These are phyloP conservation scores for Tetratostichococcus sp. DNA, from an alignment of 139 green algal genomes.

Conservation along the genomic window DNA sequence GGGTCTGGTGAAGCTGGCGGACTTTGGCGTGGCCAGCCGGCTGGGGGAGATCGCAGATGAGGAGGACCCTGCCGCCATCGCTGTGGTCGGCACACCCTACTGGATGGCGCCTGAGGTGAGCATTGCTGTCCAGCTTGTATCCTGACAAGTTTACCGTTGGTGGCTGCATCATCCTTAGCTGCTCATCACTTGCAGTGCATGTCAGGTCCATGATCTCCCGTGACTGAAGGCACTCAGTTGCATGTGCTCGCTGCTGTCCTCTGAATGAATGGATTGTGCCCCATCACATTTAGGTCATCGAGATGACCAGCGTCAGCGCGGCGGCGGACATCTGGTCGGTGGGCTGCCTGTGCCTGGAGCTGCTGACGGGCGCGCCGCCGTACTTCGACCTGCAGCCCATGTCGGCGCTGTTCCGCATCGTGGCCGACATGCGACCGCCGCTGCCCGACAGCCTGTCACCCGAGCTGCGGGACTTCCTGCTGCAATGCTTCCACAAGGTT, in stretches of 20 bases:
- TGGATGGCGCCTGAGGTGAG: slow-evolving; percentile 94
- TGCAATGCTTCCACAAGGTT: slow-evolving; percentile 89
- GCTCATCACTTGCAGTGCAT: too few species aligned
- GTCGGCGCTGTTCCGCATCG: slow-evolving; percentile 92
- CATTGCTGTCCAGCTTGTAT: too few species aligned
- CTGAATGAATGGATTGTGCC: too few species aligned
- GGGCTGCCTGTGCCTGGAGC: slow-evolving; percentile 91
- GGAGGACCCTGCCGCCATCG: slow-evolving; percentile 9
- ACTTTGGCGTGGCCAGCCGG: slow-evolving; percentile 95
- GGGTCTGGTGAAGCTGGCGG: slow-evolving; percentile 93
- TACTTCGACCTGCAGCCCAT: slow-evolving; percentile 95
- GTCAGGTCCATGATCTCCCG: too few species aligned
- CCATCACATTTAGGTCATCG: slow-evolving; percentile 89
- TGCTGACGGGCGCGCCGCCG: slow-evolving; percentile 88
- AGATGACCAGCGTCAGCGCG: slow-evolving; percentile 84
- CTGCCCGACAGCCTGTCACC: slow-evolving; percentile 50
- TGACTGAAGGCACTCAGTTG: too few species aligned
- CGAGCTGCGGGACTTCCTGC: slow-evolving; percentile 82
- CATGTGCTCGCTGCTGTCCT: too few species aligned
- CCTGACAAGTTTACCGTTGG: too few species aligned
- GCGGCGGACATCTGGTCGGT: slow-evolving; percentile 94
- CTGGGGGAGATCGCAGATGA: slow-evolving; percentile 47
- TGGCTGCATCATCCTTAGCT: too few species aligned
- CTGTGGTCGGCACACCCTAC: slow-evolving; percentile 86
- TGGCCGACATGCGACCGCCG: slow-evolving; percentile 80